Conservation (phyloP, 2,329 filamentous ascomycete genomes). For the Cylindrodendrum hubeiense region DNA sequence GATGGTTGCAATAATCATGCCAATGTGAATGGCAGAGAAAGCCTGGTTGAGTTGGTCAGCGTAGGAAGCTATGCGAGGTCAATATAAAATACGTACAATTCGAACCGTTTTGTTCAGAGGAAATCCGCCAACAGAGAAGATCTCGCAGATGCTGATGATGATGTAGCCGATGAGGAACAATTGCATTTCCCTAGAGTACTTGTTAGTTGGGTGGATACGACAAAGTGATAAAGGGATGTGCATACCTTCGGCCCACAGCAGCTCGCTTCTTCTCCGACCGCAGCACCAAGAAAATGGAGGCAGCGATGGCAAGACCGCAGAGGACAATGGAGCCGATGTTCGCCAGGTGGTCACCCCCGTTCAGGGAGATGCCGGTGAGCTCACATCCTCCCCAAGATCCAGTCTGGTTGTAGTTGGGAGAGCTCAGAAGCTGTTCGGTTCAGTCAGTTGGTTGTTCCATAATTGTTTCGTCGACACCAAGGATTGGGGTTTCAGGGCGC, state of each 20-base stretch:
- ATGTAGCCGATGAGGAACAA: slow-evolving; percentile 90
- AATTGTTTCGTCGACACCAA: slow-evolving; percentile 35
- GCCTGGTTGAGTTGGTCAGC: slow-evolving; percentile 63
- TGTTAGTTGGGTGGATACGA: slow-evolving; percentile 19
- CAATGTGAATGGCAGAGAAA: slow-evolving; percentile 92
- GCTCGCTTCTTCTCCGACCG: slow-evolving; percentile 91
- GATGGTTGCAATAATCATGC: slow-evolving; percentile 85
- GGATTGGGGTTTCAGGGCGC: slow-evolving; percentile 23
- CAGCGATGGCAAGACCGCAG: slow-evolving; percentile 79
- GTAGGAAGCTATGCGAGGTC: background rate
- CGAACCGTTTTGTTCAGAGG: slow-evolving; percentile 78
- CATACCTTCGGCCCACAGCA: slow-evolving; percentile 89
- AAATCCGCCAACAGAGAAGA: slow-evolving; percentile 94
- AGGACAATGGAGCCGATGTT: slow-evolving; percentile 96
- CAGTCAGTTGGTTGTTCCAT: slow-evolving; percentile 33
- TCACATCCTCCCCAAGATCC: slow-evolving; percentile 77
- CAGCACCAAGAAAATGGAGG: slow-evolving; percentile 76
- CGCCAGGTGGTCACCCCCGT: slow-evolving; percentile 74
- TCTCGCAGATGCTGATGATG: slow-evolving; percentile 91
- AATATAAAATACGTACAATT: slow-evolving; percentile 68
- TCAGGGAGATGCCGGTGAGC: slow-evolving; percentile 80
- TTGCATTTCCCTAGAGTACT: slow-evolving; percentile 85
- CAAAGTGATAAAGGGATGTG: slow-evolving; percentile 6
- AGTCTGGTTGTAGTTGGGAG: slow-evolving; percentile 68
- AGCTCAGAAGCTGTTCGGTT: slow-evolving; percentile 63